A percentile compares a stretch with the other conserved stretches of the same genome.
These are phyloP conservation scores for Acmispon strigosus DNA, from an alignment of 306 rosid genomes.

Conservation along the genomic window DNA sequence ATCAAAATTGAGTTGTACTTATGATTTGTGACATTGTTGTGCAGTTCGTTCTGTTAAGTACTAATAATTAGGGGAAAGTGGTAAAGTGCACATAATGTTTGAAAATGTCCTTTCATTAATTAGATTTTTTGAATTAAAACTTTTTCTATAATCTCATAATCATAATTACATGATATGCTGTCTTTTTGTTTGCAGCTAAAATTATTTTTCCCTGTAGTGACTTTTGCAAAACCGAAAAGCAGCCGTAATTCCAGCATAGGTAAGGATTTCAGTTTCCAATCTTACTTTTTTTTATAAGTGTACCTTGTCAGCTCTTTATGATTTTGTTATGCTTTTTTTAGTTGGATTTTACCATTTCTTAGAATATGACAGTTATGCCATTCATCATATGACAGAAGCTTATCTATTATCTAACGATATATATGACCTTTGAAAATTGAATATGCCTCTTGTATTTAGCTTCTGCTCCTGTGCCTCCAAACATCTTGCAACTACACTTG, in stretches of 20 bases:
- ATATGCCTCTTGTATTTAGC: not conserved
- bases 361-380: not conserved
- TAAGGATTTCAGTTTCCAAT: slow-evolving; percentile 30
- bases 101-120: not conserved
- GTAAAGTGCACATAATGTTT: not conserved
- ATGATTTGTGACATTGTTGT: slow-evolving; percentile 14
- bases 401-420: not conserved
- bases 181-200: slow-evolving; percentile 67
- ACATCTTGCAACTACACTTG: not conserved
- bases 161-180: not conserved
- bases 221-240: slow-evolving; percentile 93
- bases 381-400: not conserved
- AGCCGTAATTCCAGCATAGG: slow-evolving; percentile 92
- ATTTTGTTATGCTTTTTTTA: not conserved
- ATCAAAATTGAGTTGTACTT: slow-evolving; percentile 11
- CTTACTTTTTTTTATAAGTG: not conserved
- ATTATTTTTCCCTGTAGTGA: slow-evolving; percentile 81
- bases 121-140: not conserved
- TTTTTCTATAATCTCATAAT: not conserved
- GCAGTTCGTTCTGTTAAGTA: slow-evolving; percentile 1
- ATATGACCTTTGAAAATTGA: not conserved
- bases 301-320: not conserved
- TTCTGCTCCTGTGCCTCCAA: not conserved
- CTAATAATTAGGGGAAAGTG: not conserved
- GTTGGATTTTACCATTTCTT: slow-evolving; percentile 9